Percentiles rank a stretch among this genome's conserved stretches.
Evolutionary conservation across 2,329 filamentous ascomycete genomes (phyloP).

Genomic region (Cercospora sesami): DNA sequence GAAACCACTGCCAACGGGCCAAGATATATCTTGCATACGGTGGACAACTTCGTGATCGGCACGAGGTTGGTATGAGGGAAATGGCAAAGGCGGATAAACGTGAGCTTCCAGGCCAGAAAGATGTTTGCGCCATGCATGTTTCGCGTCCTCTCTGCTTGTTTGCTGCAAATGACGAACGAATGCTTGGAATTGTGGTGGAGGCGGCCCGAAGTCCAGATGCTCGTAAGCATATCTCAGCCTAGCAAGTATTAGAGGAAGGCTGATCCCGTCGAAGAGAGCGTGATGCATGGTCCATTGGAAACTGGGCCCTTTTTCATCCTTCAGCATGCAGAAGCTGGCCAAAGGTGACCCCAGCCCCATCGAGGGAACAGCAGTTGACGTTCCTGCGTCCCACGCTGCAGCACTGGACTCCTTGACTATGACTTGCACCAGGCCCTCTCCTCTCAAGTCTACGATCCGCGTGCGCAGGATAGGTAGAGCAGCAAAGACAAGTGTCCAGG

Average conservation of each 20-base stretch:
- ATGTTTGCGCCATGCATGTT: conserved; percentile 35
- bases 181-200: conserved; percentile 2
- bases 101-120: conserved; percentile 37
- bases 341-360: conserved; percentile 2
- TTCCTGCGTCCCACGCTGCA: not conserved
- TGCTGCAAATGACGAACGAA: conserved; percentile 4
- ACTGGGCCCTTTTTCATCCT: not conserved
- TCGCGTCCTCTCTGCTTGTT: not conserved
- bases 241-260: conserved; percentile 39
- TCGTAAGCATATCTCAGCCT: conserved; percentile 25
- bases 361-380: not conserved
- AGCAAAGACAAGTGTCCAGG: conserved; percentile 21
- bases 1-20: conserved; percentile 16
- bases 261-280: conserved; percentile 45
- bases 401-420: conserved; percentile 24
- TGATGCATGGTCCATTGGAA: conserved; percentile 39
- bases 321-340: not conserved
- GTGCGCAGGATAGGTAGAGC: conserved; percentile 6
- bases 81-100: conserved; percentile 39
- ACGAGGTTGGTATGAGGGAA: conserved; percentile 25
- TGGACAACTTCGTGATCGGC: conserved; percentile 34
- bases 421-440: conserved; percentile 22
- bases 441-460: conserved; percentile 9
- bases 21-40: conserved; percentile 21
- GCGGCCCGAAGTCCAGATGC: not conserved